A percentile compares a stretch with the other conserved stretches of the same genome.
phyloP scores from a whole-genome alignment of 768 basidiomycete species.

The Polyporus arcularius region DNA sequence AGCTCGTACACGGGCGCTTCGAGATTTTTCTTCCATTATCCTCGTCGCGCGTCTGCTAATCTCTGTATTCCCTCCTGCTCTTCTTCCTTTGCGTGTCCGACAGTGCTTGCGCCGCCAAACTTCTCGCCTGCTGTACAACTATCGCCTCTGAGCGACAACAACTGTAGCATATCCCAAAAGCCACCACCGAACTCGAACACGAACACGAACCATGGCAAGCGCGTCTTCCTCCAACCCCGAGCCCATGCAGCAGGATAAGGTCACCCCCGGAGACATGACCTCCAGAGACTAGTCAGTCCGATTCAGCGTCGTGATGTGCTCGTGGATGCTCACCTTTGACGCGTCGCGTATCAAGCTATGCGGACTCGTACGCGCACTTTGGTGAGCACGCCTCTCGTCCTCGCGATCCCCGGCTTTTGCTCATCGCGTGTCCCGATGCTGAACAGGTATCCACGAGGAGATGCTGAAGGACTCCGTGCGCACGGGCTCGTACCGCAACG shows the following conservation, averaged over 20 bases:
- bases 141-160: not conserved
- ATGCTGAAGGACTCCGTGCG: slow-evolving; percentile 98
- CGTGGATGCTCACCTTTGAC: slow-evolving; percentile 27
- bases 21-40: too few relatives aligned
- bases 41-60: too few relatives aligned
- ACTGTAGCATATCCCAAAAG: slow-evolving; percentile 9
- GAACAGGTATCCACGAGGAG: slow-evolving; percentile 93
- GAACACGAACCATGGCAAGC: slow-evolving; percentile 21
- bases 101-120: not conserved
- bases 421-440: not conserved
- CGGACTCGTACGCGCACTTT: slow-evolving; percentile 95
- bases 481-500: slow-evolving; percentile 91
- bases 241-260: slow-evolving; percentile 26
- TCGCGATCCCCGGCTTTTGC: not conserved
- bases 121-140: not conserved
- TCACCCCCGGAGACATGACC: slow-evolving; percentile 50
- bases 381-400: slow-evolving; percentile 43
- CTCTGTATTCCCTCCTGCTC: slow-evolving; percentile 1
- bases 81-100: not conserved
- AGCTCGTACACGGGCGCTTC: too few relatives aligned
- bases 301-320: slow-evolving; percentile 3
- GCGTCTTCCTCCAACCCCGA: slow-evolving; percentile 25
- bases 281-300: slow-evolving; percentile 81
- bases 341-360: slow-evolving; percentile 61
- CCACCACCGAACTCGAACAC: not conserved